Percentiles rank a stretch among this genome's conserved stretches.
Evolutionary conservation across 2,329 filamentous ascomycete genomes (phyloP).

Genomic region (Penicillium sp.): DNA sequence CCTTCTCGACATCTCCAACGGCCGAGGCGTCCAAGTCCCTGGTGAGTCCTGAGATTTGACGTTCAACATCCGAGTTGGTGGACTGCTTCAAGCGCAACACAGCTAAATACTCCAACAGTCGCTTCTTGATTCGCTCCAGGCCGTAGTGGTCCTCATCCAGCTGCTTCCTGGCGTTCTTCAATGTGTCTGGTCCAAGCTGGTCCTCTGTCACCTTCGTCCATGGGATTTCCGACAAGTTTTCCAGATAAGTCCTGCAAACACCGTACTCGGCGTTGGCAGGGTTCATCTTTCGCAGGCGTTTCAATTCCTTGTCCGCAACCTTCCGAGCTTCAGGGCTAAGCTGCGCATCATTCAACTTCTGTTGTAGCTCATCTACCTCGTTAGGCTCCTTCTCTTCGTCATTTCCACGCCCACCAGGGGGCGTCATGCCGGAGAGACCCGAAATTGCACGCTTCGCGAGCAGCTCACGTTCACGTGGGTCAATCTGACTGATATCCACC

Average conservation of each 20-base stretch:
- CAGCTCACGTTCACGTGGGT: conserved; percentile 47
- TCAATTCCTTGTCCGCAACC: conserved; percentile 85
- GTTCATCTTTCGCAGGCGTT: conserved; percentile 89
- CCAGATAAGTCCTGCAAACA: conserved; percentile 87
- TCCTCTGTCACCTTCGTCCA: conserved; percentile 86
- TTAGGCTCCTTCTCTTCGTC: conserved; percentile 77
- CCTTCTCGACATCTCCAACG: conserved; percentile 53
- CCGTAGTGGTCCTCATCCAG: conserved; percentile 96
- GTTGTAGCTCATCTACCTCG: conserved; percentile 87
- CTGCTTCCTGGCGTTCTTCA: conserved; percentile 78
- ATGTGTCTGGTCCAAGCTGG: conserved; percentile 74
- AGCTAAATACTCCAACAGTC: conserved; percentile 89
- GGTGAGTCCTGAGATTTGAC: conserved; percentile 62
- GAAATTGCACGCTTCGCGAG: conserved; percentile 46
- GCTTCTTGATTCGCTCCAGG: conserved; percentile 94
- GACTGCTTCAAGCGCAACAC: conserved; percentile 94
- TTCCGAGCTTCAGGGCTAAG: conserved; percentile 82
- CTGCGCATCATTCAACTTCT: conserved; percentile 76
- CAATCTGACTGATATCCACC: conserved; percentile 54
- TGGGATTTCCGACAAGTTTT: conserved; percentile 89
- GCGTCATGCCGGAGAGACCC: conserved; percentile 41
- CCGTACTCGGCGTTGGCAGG: conserved; percentile 95
- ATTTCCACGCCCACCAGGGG: conserved; percentile 48
- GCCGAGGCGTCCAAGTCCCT: conserved; percentile 43
- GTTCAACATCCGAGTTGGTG: conserved; percentile 78